Conservation (phyloP, 192 early-diverging fungal genomes). For the Entophlyctis helioformis region DNA sequence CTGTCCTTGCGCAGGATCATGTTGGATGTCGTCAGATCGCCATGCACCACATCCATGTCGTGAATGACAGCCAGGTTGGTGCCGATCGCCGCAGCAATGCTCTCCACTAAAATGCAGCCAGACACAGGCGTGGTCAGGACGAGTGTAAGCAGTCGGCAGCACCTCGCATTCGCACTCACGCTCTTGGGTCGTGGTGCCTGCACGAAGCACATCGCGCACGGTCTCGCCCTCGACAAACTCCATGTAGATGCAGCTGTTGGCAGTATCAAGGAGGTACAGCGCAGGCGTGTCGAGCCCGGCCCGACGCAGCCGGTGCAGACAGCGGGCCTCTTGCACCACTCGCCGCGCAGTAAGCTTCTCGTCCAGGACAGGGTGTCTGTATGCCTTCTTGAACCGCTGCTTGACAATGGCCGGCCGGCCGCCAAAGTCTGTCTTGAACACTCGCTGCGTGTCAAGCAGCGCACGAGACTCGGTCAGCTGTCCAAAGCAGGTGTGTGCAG, state of each 20-base stretch:
- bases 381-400: slow-evolving; percentile 85
- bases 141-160: too few species aligned
- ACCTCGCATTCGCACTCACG: too few species aligned
- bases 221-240: slow-evolving; percentile 73
- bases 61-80: slow-evolving; percentile 70
- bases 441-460: slow-evolving; percentile 36
- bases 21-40: slow-evolving; percentile 96
- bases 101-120: too few species aligned
- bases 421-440: slow-evolving; percentile 59
- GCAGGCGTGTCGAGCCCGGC: slow-evolving; percentile 70
- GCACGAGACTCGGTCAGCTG: neutral
- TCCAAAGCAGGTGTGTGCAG: neutral
- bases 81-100: slow-evolving; percentile 32
- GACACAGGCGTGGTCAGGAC: too few species aligned
- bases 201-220: slow-evolving; percentile 53
- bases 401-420: slow-evolving; percentile 62
- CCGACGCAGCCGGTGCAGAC: slow-evolving; percentile 57
- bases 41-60: slow-evolving; percentile 76
- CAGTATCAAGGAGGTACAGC: slow-evolving; percentile 67
- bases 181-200: too few species aligned
- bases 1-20: slow-evolving; percentile 48
- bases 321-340: slow-evolving; percentile 78
- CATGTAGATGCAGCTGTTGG: slow-evolving; percentile 71
- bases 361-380: slow-evolving; percentile 85
- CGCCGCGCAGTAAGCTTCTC: slow-evolving; percentile 63